Evolutionary conservation across 2,329 filamentous ascomycete genomes (phyloP), one percentile per base, ranked within the genome.

Genomic region (Sordariomycetes sp.): DNA sequence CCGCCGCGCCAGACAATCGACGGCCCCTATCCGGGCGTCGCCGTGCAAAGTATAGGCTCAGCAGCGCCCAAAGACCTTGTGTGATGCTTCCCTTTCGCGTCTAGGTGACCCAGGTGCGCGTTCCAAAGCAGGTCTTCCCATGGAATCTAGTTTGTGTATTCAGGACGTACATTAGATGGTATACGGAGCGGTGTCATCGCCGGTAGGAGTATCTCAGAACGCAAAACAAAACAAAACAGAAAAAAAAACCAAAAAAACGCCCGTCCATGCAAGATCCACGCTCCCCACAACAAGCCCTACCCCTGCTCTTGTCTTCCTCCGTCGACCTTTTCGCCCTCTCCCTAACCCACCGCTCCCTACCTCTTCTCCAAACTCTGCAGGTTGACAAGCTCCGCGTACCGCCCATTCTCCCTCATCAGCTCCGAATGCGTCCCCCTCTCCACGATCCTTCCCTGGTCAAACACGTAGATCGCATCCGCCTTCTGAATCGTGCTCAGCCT

Each of bases 391-490:
- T 92, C 88, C 10, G 81, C 84, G 66, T 94, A 94, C 53, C 86
- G 77, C 3, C 87, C 87, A 61, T 83, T 82, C 66, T 76, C 78
- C 62, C 76, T 78, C 79, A 88, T 84, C 64, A 92, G 68, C 66
- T 90, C 87, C 0, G 73, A 65, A 67, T 97, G 92, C 10, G 84
- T 90, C 5, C 92, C 92, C 62, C 81, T 80, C 74, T 97, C 92
- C 1, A 95, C 87, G 51, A 97, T 82, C 59, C 82, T 80, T 8
- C 92, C 94, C 64, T 89, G 85, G 69, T 96, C 91, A 67, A 97
- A 94, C n/a, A 97, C 92, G 62, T 95, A 96, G 64, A 97, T 97
- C 54, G 92, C 74, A 67, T 97, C 92, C 0, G 92, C 92, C 68
- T 94, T 91, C 68, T 96, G 90, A 60, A 97, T 96, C 0, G 94